Base-by-base conservation (phyloP, 352 stramenopile species). In the Phytophthora boehmeriae region DNA sequence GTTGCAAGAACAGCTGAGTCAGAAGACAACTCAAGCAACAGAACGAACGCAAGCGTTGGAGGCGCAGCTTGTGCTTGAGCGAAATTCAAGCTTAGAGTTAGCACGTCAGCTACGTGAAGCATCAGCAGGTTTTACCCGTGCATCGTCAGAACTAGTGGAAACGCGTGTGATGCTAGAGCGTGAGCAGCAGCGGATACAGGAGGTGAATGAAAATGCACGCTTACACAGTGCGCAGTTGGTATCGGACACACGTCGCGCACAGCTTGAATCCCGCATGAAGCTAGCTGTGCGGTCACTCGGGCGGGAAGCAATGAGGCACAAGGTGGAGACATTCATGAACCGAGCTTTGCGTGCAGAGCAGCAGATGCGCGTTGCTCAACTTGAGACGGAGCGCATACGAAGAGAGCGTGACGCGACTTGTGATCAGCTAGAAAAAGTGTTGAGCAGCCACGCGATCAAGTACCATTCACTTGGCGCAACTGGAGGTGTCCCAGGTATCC, bases 281-380 rank as follows among this genome's bases (percentile, higher is more conserved):
- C 72, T 75, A 25, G 74, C 84, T 10, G 69, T 91, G 28, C 78
- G 71, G 8, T 88, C 71, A 32, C 55, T 93, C 0, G 81, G 81
- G 4, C 86, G 84, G 43, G 79, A 90, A n/a, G 77, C 81, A 9
- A 56, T 93, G 10, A 70, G 63, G 4, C 71, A 82, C 8, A 89
- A 91, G n/a, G 78, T 89, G 66, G 82, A 89, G 51, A 61, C 63
- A 11, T 58, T 91, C 8, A 68, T 87, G 42, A 75, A 64, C 0
- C 69, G 79, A 22, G 63, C 71, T 3, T 71, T 89, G 27, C 64
- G 75, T 4, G 78, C 82, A 0, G 82, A 91, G 45, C 79, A 91
- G 22, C 59, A 62, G 17, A 81, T 87, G 75, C 77, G 76, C 2
- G 72, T 66, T 0, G 73, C 79, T 8, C 76, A 88, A 55, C 53